Percentiles rank a stretch among this genome's conserved stretches.
These are phyloP conservation scores for Carex pumila DNA, from an alignment of 176 grass and related monocot genomes.

Conservation along the genomic window DNA sequence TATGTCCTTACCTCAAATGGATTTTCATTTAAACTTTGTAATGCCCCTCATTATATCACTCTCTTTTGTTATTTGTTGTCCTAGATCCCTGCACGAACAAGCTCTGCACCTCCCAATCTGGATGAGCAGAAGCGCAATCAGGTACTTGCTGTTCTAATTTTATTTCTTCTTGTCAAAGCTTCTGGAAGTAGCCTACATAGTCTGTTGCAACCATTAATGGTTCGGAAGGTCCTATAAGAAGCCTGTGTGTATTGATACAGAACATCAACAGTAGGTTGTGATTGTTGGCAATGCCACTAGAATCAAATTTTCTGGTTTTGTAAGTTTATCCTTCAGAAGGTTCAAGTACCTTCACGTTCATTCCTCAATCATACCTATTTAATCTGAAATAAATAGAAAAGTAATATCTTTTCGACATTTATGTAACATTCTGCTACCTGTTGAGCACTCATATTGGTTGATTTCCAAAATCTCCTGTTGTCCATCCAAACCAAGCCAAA, in stretches of 20 bases:
- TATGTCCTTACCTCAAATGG: conserved; percentile 35
- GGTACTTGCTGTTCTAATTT: conserved; percentile 27
- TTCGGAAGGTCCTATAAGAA: not conserved
- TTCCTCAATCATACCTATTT: not conserved
- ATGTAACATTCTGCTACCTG: not conserved
- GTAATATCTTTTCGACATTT: not conserved
- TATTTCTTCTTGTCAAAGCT: not conserved
- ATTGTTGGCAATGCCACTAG: not conserved
- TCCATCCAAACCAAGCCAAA: not conserved
- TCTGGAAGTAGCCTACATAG: not conserved
- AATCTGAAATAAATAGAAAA: not conserved
- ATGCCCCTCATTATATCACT: not conserved
- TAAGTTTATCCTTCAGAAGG: not conserved
- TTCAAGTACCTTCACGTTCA: not conserved
- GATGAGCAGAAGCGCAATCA: conserved; percentile 86
- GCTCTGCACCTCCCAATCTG: conserved; percentile 93
- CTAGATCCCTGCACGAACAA: conserved; percentile 95
- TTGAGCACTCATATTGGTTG: not conserved
- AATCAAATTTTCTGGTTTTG: not conserved
- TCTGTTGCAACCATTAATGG: not conserved
- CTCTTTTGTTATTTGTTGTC: conserved; percentile 4
- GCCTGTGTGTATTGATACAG: not conserved
- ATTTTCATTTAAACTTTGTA: not conserved
- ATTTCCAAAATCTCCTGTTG: not conserved
- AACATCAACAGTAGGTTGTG: not conserved